Evolutionary conservation across 345 rosid species (phyloP).

Genomic region (Boechera stricta): DNA sequence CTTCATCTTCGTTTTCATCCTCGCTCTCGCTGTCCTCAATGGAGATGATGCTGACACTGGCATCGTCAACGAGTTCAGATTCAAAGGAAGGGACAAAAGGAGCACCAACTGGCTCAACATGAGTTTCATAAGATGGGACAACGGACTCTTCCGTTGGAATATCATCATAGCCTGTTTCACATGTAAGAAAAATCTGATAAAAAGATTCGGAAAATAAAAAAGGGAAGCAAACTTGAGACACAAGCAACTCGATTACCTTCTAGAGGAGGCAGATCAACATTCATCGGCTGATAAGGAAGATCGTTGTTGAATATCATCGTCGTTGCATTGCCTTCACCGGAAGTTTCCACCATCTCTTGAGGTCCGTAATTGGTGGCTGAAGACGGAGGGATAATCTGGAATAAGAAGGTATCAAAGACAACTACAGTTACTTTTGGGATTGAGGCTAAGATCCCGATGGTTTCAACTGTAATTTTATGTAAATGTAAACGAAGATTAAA

Average conservation of each 20-base stretch:
- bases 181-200: background rate
- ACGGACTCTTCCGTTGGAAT: conserved; percentile 19
- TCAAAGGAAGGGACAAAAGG: conserved; percentile 6
- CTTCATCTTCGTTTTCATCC: background rate
- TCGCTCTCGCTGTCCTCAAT: background rate
- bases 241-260: conserved; percentile 21
- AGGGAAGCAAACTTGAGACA: background rate
- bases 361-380: background rate
- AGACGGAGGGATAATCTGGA: conserved; percentile 2
- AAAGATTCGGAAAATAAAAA: background rate
- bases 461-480: background rate
- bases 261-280: conserved; percentile 2
- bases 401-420: conserved; percentile 4
- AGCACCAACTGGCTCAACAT: conserved; percentile 29
- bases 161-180: background rate
- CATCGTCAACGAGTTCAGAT: background rate
- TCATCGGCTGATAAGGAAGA: background rate
- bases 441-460: background rate
- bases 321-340: conserved; percentile 25
- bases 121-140: conserved; percentile 33
- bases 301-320: background rate
- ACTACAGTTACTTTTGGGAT: background rate
- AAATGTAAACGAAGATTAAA: background rate
- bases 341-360: conserved; percentile 4
- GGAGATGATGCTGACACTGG: background rate